Evolutionary conservation across 2,329 filamentous ascomycete species (phyloP).

Genomic region (Lachnellula occidentalis): DNA sequence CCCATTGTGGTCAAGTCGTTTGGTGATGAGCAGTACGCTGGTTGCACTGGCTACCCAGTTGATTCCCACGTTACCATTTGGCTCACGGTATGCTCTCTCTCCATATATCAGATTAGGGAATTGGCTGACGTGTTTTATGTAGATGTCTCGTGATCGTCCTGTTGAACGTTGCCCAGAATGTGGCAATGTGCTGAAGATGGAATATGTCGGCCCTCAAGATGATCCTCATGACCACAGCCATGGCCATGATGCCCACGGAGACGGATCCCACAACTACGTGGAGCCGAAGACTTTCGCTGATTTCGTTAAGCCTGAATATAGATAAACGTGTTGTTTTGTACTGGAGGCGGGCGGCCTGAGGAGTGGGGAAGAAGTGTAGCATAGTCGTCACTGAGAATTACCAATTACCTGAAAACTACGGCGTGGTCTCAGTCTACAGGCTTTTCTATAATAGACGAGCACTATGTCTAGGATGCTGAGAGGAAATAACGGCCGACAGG

Average conservation of each 20-base stretch:
- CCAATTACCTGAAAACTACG: neutral
- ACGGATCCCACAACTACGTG: constrained; percentile 57
- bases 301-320: constrained; percentile 92
- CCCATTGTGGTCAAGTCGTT: constrained; percentile 87
- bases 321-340: constrained; percentile 45
- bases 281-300: constrained; percentile 97
- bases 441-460: no score
- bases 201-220: constrained; percentile 82
- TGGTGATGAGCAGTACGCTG: constrained; percentile 92
- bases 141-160: constrained; percentile 85
- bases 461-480: no score
- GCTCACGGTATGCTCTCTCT: constrained; percentile 64
- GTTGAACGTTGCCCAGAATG: constrained; percentile 95
- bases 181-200: constrained; percentile 95
- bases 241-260: constrained; percentile 36
- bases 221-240: constrained; percentile 54
- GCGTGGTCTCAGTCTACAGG: no score
- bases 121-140: neutral
- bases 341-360: neutral
- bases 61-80: constrained; percentile 90
- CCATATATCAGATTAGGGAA: neutral
- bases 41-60: constrained; percentile 89
- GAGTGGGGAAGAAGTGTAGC: constrained; percentile 4
- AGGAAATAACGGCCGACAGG: no score
- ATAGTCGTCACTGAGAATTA: constrained; percentile 4